These are phyloP conservation scores for Saccharomycopsis guyanensis DNA, from an alignment of 805 yeast species.

Conservation along the genomic window DNA sequence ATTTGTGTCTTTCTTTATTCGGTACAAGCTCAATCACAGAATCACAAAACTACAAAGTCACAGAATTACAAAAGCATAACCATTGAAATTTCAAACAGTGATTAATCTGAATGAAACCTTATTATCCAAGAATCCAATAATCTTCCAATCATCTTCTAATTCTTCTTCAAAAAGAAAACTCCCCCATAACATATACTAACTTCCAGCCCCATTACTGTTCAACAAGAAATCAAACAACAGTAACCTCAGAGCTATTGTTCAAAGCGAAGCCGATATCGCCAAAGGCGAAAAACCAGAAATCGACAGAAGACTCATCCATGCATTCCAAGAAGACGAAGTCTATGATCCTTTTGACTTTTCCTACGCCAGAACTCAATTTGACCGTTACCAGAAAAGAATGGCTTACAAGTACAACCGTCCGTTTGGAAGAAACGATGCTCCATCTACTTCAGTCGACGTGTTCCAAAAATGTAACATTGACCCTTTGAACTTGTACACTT, in stretches of 20 bases:
- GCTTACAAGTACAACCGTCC: background rate
- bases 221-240: background rate
- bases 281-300: slow-evolving; percentile 25
- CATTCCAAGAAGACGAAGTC: slow-evolving; percentile 42
- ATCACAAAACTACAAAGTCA: too few species aligned
- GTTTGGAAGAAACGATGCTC: background rate
- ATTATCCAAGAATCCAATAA: too few species aligned
- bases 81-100: too few species aligned
- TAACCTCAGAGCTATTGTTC: background rate
- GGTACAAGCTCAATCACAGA: too few species aligned
- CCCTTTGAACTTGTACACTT: slow-evolving; percentile 63
- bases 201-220: background rate
- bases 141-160: too few species aligned
- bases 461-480: slow-evolving; percentile 46
- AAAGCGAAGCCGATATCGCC: background rate
- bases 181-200: too few species aligned
- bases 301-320: slow-evolving; percentile 35
- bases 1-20: too few species aligned
- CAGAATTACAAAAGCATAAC: too few species aligned
- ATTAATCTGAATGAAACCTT: too few species aligned
- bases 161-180: too few species aligned
- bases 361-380: slow-evolving; percentile 43
- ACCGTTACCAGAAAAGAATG: background rate
- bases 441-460: background rate
- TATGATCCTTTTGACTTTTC: slow-evolving; percentile 84